A percentile compares a stretch with the other conserved stretches of the same genome.
Conservation (phyloP, 805 yeast genomes). For the Brettanomyces nanus region DNA sequence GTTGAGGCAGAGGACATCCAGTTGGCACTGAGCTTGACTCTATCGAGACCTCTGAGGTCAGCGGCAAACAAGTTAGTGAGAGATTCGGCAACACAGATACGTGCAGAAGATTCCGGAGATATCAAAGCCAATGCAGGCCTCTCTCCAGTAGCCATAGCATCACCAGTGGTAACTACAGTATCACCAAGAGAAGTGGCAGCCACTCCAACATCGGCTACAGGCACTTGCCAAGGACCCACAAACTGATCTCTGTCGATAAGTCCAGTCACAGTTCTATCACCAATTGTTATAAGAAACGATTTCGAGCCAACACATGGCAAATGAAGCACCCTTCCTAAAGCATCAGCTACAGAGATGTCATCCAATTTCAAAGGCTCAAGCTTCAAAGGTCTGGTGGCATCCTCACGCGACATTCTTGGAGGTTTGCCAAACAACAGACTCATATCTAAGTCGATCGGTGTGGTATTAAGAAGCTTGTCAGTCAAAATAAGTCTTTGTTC, state of each 20-base stretch:
- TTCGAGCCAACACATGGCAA: slow-evolving; percentile 95
- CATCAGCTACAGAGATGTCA: slow-evolving; percentile 43
- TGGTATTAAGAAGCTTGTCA: slow-evolving; percentile 67
- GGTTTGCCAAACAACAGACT: slow-evolving; percentile 92
- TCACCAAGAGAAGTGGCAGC: slow-evolving; percentile 86
- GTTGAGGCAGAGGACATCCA: slow-evolving; percentile 99
- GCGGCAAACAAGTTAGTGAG: slow-evolving; percentile 84
- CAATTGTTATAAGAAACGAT: slow-evolving; percentile 92
- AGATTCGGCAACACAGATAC: slow-evolving; percentile 93
- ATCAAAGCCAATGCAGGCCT: slow-evolving; percentile 85
- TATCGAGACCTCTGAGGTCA: slow-evolving; percentile 65
- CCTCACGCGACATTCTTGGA: slow-evolving; percentile 83
- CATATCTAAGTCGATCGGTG: slow-evolving; percentile 96
- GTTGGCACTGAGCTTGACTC: slow-evolving; percentile 86
- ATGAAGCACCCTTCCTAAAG: slow-evolving; percentile 73
- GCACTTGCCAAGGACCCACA: slow-evolving; percentile 99
- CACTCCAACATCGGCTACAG: slow-evolving; percentile 97
- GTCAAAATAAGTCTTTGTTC: slow-evolving; percentile 77
- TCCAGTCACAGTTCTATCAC: slow-evolving; percentile 97
- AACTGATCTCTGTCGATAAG: slow-evolving; percentile 94
- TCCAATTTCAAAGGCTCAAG: slow-evolving; percentile 31
- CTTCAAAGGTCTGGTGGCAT: slow-evolving; percentile 52
- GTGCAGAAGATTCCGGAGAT: slow-evolving; percentile 84
- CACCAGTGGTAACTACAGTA: slow-evolving; percentile 70
- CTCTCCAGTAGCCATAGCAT: slow-evolving; percentile 97